These are phyloP conservation scores for Puccinia novopanici DNA, from an alignment of 1,284 basidiomycete genomes.

Conservation along the genomic window DNA sequence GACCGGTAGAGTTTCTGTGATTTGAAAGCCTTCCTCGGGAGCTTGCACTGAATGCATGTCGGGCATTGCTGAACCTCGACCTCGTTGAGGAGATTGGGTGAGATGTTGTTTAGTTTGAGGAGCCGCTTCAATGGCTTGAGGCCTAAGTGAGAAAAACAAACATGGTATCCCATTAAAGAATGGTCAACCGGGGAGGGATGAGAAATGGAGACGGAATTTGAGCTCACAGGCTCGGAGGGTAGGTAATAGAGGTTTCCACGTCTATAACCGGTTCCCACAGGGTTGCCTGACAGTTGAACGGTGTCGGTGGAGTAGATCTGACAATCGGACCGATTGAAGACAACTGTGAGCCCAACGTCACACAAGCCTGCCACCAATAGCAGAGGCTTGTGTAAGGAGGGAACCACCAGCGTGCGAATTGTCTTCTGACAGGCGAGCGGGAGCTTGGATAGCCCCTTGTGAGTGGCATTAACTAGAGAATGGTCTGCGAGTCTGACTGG, in stretches of 20 bases:
- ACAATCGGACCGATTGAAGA: not conserved
- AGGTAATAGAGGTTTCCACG: not conserved
- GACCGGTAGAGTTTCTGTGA: not conserved
- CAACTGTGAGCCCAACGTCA: not conserved
- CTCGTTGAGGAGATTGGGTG: not conserved
- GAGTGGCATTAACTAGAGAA: conserved; percentile 7
- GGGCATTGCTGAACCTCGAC: not conserved
- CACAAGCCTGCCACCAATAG: not conserved
- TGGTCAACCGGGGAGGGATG: not conserved
- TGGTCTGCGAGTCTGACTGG: no score
- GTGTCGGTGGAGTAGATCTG: not conserved
- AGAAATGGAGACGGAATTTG: not conserved
- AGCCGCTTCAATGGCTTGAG: no score
- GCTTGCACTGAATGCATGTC: no score
- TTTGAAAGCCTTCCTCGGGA: not conserved
- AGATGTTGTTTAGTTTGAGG: not conserved
- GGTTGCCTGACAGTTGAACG: not conserved
- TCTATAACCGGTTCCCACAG: not conserved
- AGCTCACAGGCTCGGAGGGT: not conserved
- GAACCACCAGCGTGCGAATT: not conserved
- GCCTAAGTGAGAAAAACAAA: not conserved
- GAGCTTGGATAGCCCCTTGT: not conserved
- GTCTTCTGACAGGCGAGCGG: not conserved
- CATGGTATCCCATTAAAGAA: not conserved
- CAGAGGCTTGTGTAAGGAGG: not conserved